A percentile compares a stretch with the other conserved stretches of the same genome.
These are phyloP conservation scores for Sutorius australiensis DNA, from an alignment of 768 basidiomycete genomes.

Conservation along the genomic window DNA sequence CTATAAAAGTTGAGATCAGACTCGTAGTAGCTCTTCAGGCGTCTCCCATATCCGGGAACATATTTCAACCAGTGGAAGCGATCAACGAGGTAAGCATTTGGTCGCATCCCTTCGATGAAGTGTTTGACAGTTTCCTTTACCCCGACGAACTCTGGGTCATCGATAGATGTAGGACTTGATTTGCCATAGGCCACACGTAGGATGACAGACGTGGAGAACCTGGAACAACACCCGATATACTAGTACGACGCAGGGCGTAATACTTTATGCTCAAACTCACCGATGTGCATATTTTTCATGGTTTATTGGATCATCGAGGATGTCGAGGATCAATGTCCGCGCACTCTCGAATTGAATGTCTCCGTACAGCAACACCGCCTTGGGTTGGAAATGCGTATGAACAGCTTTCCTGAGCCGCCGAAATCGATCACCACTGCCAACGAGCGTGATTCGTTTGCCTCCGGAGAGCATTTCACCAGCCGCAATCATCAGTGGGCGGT, in stretches of 20 bases:
- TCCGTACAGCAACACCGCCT: conserved; percentile 42
- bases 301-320: conserved; percentile 29
- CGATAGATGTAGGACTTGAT: conserved; percentile 9
- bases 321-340: conserved; percentile 20
- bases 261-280: conserved; percentile 37
- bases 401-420: conserved; percentile 54
- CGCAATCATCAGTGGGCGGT: conserved; percentile 50
- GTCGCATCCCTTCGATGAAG: conserved; percentile 29
- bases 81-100: conserved; percentile 36
- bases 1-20: conserved; percentile 53
- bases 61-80: conserved; percentile 35
- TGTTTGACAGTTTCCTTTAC: conserved; percentile 19
- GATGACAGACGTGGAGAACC: conserved; percentile 27
- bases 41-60: conserved; percentile 56
- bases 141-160: conserved; percentile 24
- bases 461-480: conserved; percentile 53
- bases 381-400: conserved; percentile 51
- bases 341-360: conserved; percentile 40
- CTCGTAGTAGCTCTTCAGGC: conserved; percentile 47
- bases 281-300: conserved; percentile 43
- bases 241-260: not conserved
- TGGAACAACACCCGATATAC: not conserved
- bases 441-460: conserved; percentile 49
- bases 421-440: conserved; percentile 48
- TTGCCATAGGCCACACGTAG: conserved; percentile 27